Conservation (phyloP, 768 basidiomycete species). For the Hericium coralloides region DNA sequence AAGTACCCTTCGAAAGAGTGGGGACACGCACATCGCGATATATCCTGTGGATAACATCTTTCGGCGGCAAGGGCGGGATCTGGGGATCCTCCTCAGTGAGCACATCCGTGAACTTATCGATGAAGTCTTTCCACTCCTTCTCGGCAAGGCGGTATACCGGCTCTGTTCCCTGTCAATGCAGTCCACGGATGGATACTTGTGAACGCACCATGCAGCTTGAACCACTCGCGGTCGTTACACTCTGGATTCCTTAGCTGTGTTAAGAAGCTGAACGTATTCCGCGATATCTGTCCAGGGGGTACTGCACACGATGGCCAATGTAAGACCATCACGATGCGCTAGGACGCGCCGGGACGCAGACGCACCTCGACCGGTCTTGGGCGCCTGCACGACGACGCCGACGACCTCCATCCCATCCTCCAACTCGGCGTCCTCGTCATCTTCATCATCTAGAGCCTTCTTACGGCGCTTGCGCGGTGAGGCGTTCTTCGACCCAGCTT, state of each 20-base stretch:
- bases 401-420: slow-evolving; percentile 63
- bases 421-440: slow-evolving; percentile 61
- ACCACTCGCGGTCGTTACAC: slow-evolving; percentile 85
- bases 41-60: slow-evolving; percentile 87
- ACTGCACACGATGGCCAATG: slow-evolving; percentile 32
- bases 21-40: slow-evolving; percentile 68
- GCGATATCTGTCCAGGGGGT: slow-evolving; percentile 77
- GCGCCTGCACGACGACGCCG: slow-evolving; percentile 72
- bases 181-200: neutral
- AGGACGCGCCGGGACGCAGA: slow-evolving; percentile 1
- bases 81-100: slow-evolving; percentile 71
- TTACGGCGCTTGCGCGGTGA: slow-evolving; percentile 27
- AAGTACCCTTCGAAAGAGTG: neutral
- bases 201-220: slow-evolving; percentile 61
- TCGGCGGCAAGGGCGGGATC: slow-evolving; percentile 81
- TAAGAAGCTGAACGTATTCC: slow-evolving; percentile 79
- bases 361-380: slow-evolving; percentile 72
- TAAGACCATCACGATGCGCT: no score
- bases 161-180: slow-evolving; percentile 31
- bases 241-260: slow-evolving; percentile 58
- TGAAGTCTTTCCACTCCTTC: slow-evolving; percentile 82
- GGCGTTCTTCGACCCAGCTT: slow-evolving; percentile 10
- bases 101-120: slow-evolving; percentile 59
- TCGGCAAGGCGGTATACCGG: slow-evolving; percentile 76
- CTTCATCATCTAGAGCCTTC: slow-evolving; percentile 50